phyloP scores from a whole-genome alignment of 179 eudicot species.

The Camellia oleifera region DNA sequence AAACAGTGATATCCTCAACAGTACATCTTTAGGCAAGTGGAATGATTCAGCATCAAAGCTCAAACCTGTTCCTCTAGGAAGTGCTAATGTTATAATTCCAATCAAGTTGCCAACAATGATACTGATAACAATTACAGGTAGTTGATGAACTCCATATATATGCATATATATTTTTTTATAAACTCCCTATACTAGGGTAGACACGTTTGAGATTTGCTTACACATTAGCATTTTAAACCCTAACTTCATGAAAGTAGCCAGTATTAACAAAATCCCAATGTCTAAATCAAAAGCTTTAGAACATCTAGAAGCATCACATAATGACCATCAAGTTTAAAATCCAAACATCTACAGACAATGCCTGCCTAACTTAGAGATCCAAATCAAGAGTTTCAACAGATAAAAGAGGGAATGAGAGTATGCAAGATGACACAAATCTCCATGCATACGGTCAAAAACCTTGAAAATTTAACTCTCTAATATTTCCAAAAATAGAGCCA shows the following conservation, averaged over 20 bases:
- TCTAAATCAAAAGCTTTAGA: no score
- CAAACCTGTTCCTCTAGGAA: no score
- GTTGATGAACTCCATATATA: no score
- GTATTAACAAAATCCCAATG: neutral
- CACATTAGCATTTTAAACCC: neutral
- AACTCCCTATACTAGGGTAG: neutral
- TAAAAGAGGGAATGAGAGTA: neutral
- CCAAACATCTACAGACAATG: conserved; percentile 2
- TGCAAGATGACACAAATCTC: neutral
- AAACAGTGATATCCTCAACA: no score
- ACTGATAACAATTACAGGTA: no score
- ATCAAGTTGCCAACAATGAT: neutral
- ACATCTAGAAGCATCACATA: no score
- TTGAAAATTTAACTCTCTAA: no score
- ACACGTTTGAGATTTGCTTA: neutral
- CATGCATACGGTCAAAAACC: no score
- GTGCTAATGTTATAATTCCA: no score
- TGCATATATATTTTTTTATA: neutral
- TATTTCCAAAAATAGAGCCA: no score
- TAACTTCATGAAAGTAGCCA: neutral
- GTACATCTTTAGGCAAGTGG: no score
- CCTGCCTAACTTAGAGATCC: neutral
- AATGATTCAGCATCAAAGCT: no score
- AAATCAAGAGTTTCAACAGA: neutral
- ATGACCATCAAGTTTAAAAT: neutral